Evolutionary conservation across 345 rosid genomes (phyloP).

Genomic region (Eucalyptus erythrocorys): DNA sequence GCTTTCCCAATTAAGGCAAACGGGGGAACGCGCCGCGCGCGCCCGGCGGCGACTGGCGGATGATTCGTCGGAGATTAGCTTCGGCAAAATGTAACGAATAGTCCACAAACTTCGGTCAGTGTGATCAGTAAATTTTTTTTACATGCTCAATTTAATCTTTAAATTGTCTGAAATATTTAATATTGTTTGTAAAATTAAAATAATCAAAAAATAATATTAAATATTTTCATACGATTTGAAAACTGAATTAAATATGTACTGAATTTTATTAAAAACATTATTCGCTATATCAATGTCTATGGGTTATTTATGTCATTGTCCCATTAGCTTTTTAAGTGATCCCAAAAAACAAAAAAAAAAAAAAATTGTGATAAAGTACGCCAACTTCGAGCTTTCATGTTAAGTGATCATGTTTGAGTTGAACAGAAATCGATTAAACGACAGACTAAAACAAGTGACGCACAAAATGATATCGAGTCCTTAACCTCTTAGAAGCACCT

Average conservation of each 20-base stretch:
- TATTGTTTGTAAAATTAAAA: no score
- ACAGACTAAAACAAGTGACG: neutral
- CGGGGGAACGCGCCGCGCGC: neutral
- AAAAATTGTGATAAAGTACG: fast-evolving
- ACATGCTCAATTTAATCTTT: fast-evolving
- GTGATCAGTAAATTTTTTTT: neutral
- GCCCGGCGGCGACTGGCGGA: neutral
- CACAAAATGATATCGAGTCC: neutral
- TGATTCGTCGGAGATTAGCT: neutral
- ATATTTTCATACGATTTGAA: fast-evolving
- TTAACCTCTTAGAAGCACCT: neutral
- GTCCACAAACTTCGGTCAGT: neutral
- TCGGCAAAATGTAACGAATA: neutral
- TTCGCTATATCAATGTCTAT: fast-evolving
- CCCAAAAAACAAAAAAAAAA: fast-evolving
- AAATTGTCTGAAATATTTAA: fast-evolving
- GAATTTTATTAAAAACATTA: no score
- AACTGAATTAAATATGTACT: no score
- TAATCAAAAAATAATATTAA: no score
- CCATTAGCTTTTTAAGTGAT: no score
- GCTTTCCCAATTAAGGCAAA: neutral
- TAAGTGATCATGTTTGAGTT: neutral
- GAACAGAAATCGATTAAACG: neutral
- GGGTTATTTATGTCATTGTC: no score
- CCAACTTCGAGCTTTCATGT: neutral